Evolutionary conservation across 495 filamentous ascomycete genomes (phyloP).

Genomic region (Penicillium paxilli): DNA sequence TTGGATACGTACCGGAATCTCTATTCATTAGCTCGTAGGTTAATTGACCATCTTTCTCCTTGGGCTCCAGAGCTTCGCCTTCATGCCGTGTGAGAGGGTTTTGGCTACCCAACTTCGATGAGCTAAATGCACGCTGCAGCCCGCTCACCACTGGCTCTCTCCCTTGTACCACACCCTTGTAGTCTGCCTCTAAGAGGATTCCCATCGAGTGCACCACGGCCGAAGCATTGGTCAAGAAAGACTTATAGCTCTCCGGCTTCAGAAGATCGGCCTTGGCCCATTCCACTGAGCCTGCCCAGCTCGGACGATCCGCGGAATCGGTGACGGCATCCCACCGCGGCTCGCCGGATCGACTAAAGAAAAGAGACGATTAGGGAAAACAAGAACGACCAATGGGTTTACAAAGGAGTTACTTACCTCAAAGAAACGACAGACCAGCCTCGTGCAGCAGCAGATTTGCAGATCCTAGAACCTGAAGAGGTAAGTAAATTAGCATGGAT

Average conservation of each 20-base stretch:
- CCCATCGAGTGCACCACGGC: slow-evolving; percentile 92
- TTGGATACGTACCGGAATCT: slow-evolving; percentile 61
- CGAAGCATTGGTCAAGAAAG: slow-evolving; percentile 69
- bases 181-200: slow-evolving; percentile 96
- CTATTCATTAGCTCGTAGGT: slow-evolving; percentile 99
- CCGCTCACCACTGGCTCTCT: slow-evolving; percentile 74
- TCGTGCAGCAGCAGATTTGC: slow-evolving; percentile 76
- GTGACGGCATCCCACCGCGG: slow-evolving; percentile 80
- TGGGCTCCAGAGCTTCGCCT: slow-evolving; percentile 59
- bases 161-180: slow-evolving; percentile 87
- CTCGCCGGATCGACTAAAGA: slow-evolving; percentile 76
- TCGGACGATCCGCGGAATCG: slow-evolving; percentile 67
- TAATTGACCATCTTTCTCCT: slow-evolving; percentile 69
- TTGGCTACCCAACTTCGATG: slow-evolving; percentile 60
- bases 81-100: slow-evolving; percentile 63
- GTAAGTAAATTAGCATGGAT: slow-evolving; percentile 9
- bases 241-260: slow-evolving; percentile 71
- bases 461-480: slow-evolving; percentile 74
- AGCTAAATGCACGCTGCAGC: slow-evolving; percentile 72
- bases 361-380: slow-evolving; percentile 8
- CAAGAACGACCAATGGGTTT: background rate
- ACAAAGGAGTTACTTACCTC: slow-evolving; percentile 54
- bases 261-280: slow-evolving; percentile 91
- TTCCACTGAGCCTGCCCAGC: slow-evolving; percentile 77
- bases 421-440: slow-evolving; percentile 90